Percentiles rank a stretch among this genome's conserved stretches.
These are phyloP conservation scores for Tephrocybe sp. DNA, from an alignment of 768 basidiomycete species.

Conservation along the genomic window DNA sequence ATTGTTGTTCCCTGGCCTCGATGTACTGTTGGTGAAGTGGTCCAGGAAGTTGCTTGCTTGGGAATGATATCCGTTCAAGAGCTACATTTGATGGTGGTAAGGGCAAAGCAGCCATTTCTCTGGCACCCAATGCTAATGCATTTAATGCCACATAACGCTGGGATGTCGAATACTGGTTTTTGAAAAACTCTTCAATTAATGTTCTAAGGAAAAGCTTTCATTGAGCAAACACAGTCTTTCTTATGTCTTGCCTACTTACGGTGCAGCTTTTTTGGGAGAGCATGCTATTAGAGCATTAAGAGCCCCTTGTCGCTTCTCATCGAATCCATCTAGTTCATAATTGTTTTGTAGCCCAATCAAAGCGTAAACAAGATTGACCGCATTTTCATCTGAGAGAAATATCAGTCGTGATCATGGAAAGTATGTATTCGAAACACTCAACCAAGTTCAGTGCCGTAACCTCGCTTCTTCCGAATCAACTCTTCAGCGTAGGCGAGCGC, in stretches of 20 bases:
- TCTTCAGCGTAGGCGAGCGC: slow-evolving; percentile 78
- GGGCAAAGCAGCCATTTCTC: slow-evolving; percentile 66
- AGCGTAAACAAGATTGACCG: slow-evolving; percentile 73
- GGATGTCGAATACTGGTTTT: slow-evolving; percentile 83
- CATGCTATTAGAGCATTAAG: slow-evolving; percentile 79
- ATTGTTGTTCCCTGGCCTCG: slow-evolving; percentile 34
- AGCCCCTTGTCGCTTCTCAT: slow-evolving; percentile 69
- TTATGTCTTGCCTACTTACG: slow-evolving; percentile 67
- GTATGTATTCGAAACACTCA: slow-evolving; percentile 22
- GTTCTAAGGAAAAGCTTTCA: slow-evolving; percentile 42
- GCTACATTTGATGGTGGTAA: slow-evolving; percentile 30
- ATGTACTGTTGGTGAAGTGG: slow-evolving; percentile 70
- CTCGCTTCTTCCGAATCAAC: slow-evolving; percentile 78
- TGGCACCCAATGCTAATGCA: slow-evolving; percentile 80
- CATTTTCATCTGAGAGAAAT: slow-evolving; percentile 73
- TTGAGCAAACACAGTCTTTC: neutral
- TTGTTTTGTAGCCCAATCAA: slow-evolving; percentile 78
- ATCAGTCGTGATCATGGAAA: neutral
- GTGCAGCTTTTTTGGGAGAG: slow-evolving; percentile 72
- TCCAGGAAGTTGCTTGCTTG: slow-evolving; percentile 76
- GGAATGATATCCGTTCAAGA: slow-evolving; percentile 53
- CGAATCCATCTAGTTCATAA: slow-evolving; percentile 80
- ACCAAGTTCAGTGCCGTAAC: slow-evolving; percentile 90
- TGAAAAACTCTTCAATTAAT: slow-evolving; percentile 91
- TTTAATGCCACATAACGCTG: slow-evolving; percentile 87